phyloP scores from a whole-genome alignment of 176 grass and related monocot species.

The Cenchrus americanus region DNA sequence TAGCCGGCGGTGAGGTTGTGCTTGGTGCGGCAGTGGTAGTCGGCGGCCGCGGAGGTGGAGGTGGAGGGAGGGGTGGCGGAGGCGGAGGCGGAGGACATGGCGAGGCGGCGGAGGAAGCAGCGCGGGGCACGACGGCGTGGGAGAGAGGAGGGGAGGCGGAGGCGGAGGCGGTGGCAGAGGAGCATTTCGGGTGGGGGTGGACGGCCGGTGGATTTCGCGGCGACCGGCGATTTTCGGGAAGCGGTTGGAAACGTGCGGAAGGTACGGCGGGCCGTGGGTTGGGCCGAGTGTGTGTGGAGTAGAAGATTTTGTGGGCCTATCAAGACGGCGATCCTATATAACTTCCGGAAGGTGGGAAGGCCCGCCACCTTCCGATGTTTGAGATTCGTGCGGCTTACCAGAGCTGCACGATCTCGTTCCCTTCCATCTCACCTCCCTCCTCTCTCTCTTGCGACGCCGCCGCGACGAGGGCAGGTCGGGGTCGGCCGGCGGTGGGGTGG shows the following conservation, averaged over 20 bases:
- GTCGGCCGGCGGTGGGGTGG: too few relatives aligned
- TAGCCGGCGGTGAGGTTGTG: conserved; percentile 83
- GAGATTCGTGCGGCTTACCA: too few relatives aligned
- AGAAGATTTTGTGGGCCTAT: neutral
- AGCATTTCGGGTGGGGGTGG: conserved; percentile 31
- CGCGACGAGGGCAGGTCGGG: too few relatives aligned
- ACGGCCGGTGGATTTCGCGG: neutral
- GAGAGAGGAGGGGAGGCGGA: neutral
- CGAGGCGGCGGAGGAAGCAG: neutral
- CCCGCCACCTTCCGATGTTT: too few relatives aligned
- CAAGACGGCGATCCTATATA: too few relatives aligned
- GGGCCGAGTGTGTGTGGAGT: neutral
- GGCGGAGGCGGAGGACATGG: conserved; percentile 46
- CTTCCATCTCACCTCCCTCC: too few relatives aligned
- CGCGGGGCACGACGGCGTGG: neutral
- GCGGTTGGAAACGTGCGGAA: conserved; percentile 22
- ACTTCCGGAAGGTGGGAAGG: too few relatives aligned
- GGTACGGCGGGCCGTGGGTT: neutral
- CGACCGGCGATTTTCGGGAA: neutral
- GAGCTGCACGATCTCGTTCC: too few relatives aligned
- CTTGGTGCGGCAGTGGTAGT: conserved; percentile 88
- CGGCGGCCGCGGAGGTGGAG: conserved; percentile 43
- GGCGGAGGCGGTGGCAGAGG: conserved; percentile 14
- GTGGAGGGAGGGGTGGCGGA: conserved; percentile 1
- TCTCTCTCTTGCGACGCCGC: too few relatives aligned